phyloP scores from a whole-genome alignment of 257 asterid genomes.

The Sherardia arvensis region DNA sequence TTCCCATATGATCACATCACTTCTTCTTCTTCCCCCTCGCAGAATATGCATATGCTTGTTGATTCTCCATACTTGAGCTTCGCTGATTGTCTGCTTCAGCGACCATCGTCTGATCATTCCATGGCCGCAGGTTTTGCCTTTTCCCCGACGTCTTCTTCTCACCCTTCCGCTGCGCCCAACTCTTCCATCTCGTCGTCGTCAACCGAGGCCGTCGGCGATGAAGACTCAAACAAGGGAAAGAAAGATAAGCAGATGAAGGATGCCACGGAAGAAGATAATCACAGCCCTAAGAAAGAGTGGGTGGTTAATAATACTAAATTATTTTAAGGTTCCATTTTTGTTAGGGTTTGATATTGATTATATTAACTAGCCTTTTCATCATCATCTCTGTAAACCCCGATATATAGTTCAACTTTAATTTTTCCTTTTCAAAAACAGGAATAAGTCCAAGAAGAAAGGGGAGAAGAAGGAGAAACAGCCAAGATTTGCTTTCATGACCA shows the following conservation, averaged over 20 bases:
- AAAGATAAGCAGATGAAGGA: constrained; percentile 23
- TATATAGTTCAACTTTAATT: neutral
- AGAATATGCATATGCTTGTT: constrained; percentile 36
- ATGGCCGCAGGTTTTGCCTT: constrained; percentile 26
- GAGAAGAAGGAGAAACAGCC: constrained; percentile 62
- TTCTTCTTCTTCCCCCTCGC: constrained; percentile 16
- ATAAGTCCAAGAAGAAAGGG: constrained; percentile 55
- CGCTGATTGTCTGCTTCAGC: constrained; percentile 30
- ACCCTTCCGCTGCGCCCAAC: constrained; percentile 41
- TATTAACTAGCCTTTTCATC: neutral
- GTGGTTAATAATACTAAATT: neutral
- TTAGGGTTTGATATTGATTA: neutral
- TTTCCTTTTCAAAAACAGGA: constrained; percentile 19
- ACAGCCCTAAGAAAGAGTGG: constrained; percentile 47
- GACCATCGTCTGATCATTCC: constrained; percentile 26
- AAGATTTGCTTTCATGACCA: constrained; percentile 81
- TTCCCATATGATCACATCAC: constrained; percentile 19
- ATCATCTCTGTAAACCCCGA: too few species aligned
- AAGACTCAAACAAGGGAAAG: constrained; percentile 20
- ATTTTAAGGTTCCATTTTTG: neutral
- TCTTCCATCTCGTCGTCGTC: constrained; percentile 50
- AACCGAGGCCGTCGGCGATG: constrained; percentile 39
- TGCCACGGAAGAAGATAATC: constrained; percentile 24
- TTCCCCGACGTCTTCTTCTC: constrained; percentile 17
- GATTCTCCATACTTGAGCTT: constrained; percentile 44